Base-by-base conservation (phyloP, 179 eudicot species). In the Carnegiea gigantea region DNA sequence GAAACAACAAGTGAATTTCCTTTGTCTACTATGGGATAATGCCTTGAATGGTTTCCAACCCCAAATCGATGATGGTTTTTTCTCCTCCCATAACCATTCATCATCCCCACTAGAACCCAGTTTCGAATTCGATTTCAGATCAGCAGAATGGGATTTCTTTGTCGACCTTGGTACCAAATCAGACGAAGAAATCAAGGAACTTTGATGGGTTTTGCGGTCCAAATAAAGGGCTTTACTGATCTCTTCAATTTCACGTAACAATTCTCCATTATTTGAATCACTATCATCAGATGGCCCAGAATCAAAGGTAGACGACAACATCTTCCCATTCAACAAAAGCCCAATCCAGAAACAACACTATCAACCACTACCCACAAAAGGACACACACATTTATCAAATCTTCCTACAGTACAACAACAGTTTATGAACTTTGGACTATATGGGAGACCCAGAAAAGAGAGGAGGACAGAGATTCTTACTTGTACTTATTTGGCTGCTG, bases 21-120 rank as follows among this genome's bases (percentile, higher is more conserved):
- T 92, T 46, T 89, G 88, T 77, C 92, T 83, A 14, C 87, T 70
- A 80, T 89, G 86, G 44, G 96, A 90, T 51, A 94, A 81, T 77
- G 94, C 92, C 87, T 90, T 94, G 43, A 96, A 83, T 76, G 91
- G 89, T 88, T 85, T 94, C 99, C 99, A 96, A 84, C 84, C 88
- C 98, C 97, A 96, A 77, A 91, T 87, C 26, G 98, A 92, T 40
- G 85, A 79, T 57, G 23, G 11, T 40, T 89, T 92, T 82, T 90
- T 88, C 23, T 89, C 92, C 80, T 90, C 90, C 14, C 81, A 82
- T 26, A 80, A 76, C 43, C 83, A 53, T 49, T 89, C 91, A 21
- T 83, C 79, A 67, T 87, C 89, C 38, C 26, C 90, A 71, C 64
- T 79, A 53, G 80, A 86, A 77, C 82, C 79, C 51, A 44, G 10